A percentile compares a stretch with the other conserved stretches of the same genome.
These are phyloP conservation scores for Curvularia hawaiiensis DNA, from an alignment of 2,329 filamentous ascomycete species.

Conservation along the genomic window DNA sequence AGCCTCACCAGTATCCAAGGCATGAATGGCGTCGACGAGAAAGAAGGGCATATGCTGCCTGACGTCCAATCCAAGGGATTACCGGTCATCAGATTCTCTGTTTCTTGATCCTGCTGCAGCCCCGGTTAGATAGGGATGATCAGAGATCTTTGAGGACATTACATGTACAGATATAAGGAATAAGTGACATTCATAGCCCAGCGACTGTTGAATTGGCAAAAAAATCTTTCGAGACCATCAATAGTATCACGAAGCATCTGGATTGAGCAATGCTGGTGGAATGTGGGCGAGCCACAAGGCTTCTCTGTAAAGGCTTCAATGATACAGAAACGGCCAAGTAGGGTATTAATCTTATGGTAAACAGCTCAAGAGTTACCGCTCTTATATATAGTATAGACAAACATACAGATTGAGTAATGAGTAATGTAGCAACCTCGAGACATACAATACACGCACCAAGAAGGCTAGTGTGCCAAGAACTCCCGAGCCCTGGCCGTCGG, in stretches of 20 bases:
- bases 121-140: not conserved
- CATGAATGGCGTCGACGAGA: not conserved
- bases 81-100: too few species aligned
- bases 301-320: not conserved
- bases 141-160: not conserved
- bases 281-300: not conserved
- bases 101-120: not conserved
- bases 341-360: not conserved
- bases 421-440: not conserved
- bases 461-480: conserved; percentile 4
- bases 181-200: too few species aligned
- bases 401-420: not conserved
- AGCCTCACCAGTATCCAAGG: not conserved
- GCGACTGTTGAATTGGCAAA: too few species aligned
- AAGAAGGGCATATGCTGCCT: too few species aligned
- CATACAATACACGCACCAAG: not conserved
- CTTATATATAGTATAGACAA: not conserved
- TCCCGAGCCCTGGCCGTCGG: not conserved
- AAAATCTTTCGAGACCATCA: too few species aligned
- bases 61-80: too few species aligned
- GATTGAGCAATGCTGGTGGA: not conserved
- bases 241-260: not conserved
- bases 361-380: not conserved
- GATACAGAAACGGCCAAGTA: not conserved
- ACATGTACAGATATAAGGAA: not conserved